Base-by-base conservation (phyloP, 768 basidiomycete species). In the Pleurotus giganteus region DNA sequence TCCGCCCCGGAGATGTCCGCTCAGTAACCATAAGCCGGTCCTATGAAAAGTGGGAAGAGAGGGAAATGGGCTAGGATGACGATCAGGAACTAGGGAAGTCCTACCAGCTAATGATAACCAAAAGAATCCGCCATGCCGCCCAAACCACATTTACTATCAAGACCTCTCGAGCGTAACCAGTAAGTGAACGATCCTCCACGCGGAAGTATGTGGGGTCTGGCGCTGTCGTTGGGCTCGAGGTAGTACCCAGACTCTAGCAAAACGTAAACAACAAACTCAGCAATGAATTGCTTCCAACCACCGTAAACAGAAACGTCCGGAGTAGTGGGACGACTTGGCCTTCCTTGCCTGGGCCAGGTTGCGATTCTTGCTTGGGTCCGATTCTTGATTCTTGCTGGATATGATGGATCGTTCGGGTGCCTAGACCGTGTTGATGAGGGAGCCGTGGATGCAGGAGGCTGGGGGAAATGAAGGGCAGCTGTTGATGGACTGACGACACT, bases 201-300 rank as follows among this genome's bases (percentile, higher is more conserved):
- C 76, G 70, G 75, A 95, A 95, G 74, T 84, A 95, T 24, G 91
- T 90, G 36, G 72, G 66, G 65, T 94, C 93, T 34, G 91, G 78
- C 46, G 32, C n/a, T 4, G 49, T 51, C 11, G 49, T 34, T 6
- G 49, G 49, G 23, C 37, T 37, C 6, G 17, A 34, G 12, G 49
- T 19, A n/a, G 49, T 51, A n/a, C 49, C 49, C 11, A 12, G 24
- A 31, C 24, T 47, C 46, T 47, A 65, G 50, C 79, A 81, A 68
- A 85, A 89, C 0, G 80, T 69, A 42, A 94, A 69, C n/a, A 94
- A 76, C 26, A 94, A 68, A 86, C 71, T 96, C 93, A n/a, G 93
- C 88, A 41, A 94, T 71, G 54, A 24, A 51, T 37, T 51, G 49
- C 26, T 51, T 79, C 79, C 57, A 84, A 79, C 43, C 74, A 74